Conservation (phyloP, 805 yeast genomes). For the Candida cerambycidarum region DNA sequence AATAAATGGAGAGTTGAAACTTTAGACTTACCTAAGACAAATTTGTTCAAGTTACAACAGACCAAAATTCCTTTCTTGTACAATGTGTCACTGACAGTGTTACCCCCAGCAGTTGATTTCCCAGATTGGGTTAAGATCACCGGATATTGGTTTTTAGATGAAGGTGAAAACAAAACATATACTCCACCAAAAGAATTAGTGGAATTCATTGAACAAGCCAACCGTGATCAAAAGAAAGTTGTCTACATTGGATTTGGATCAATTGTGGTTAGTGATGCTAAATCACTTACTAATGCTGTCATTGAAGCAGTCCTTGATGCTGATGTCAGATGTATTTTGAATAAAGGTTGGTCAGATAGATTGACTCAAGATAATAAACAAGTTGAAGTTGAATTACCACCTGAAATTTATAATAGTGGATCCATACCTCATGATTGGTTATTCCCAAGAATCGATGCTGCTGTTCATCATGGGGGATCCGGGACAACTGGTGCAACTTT, state of each 20-base stretch:
- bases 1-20: slow-evolving; percentile 81
- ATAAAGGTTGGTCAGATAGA: slow-evolving; percentile 94
- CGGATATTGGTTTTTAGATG: slow-evolving; percentile 93
- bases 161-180: slow-evolving; percentile 49
- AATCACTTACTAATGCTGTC: slow-evolving; percentile 72
- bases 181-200: slow-evolving; percentile 59
- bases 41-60: slow-evolving; percentile 69
- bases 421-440: slow-evolving; percentile 92
- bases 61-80: slow-evolving; percentile 83
- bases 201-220: slow-evolving; percentile 64
- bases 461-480: slow-evolving; percentile 96
- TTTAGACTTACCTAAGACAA: slow-evolving; percentile 66
- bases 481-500: slow-evolving; percentile 95
- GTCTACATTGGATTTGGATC: slow-evolving; percentile 96
- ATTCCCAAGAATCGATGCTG: slow-evolving; percentile 85
- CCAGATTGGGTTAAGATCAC: slow-evolving; percentile 95
- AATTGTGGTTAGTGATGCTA: slow-evolving; percentile 84
- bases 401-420: slow-evolving; percentile 67
- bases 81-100: slow-evolving; percentile 81
- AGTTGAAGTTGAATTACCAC: slow-evolving; percentile 54
- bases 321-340: slow-evolving; percentile 81
- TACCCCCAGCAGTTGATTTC: slow-evolving; percentile 92
- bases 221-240: slow-evolving; percentile 58
- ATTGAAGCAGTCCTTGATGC: slow-evolving; percentile 76
- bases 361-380: slow-evolving; percentile 36